Evolutionary conservation across 345 rosid genomes (phyloP).

Genomic region (Rhodomyrtus tomentosa): DNA sequence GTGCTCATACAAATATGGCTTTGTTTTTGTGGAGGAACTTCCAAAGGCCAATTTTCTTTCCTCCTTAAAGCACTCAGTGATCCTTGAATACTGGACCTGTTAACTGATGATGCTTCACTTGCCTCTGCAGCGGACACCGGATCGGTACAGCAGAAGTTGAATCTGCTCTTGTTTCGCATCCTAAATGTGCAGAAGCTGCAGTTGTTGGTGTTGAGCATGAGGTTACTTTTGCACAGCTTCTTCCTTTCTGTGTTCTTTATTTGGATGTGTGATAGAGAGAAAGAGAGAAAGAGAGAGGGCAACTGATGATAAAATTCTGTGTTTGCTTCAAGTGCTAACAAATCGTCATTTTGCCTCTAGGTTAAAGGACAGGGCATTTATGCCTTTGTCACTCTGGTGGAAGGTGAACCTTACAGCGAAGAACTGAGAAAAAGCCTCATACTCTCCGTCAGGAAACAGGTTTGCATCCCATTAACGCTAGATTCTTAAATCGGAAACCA

Average conservation of each 20-base stretch:
- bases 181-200: conserved; percentile 96
- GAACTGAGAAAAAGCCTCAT: conserved; percentile 71
- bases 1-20: neutral
- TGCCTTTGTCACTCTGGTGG: conserved; percentile 90
- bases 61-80: neutral
- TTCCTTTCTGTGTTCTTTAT: neutral
- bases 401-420: conserved; percentile 80
- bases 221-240: conserved; percentile 34
- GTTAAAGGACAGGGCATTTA: conserved; percentile 96
- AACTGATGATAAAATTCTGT: neutral
- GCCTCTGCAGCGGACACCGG: conserved; percentile 78
- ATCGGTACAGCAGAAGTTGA: conserved; percentile 99
- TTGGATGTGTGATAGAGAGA: neutral
- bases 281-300: neutral
- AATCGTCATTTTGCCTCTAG: conserved; percentile 12
- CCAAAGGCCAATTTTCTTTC: neutral
- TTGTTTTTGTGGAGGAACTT: neutral
- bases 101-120: neutral
- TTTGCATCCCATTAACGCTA: conserved; percentile 4
- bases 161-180: conserved; percentile 96
- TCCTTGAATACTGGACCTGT: neutral
- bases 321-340: neutral
- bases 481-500: neutral
- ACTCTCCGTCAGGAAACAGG: conserved; percentile 78
- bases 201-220: conserved; percentile 92